A percentile compares a stretch with the other conserved stretches of the same genome.
phyloP scores from a whole-genome alignment of 2,329 filamentous ascomycete species.

The Cyphellophora europaea region DNA sequence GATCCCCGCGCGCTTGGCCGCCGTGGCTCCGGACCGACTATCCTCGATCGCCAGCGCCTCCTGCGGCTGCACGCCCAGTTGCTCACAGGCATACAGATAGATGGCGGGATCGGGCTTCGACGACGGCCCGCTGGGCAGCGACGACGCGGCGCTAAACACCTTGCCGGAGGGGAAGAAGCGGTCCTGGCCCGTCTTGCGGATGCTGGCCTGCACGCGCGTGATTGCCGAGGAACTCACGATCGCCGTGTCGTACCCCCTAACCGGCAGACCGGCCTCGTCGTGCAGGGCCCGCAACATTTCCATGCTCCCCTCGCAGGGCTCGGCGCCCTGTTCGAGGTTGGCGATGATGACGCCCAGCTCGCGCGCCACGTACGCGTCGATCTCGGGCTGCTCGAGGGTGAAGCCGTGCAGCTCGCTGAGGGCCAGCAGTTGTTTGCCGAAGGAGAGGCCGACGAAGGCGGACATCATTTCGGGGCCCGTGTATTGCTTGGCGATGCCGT shows the following conservation, averaged over 20 bases:
- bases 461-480: conserved; percentile 69
- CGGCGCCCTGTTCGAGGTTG: conserved; percentile 62
- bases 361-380: conserved; percentile 64
- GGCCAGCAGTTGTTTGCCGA: conserved; percentile 66
- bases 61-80: conserved; percentile 60
- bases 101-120: conserved; percentile 92
- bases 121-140: conserved; percentile 63
- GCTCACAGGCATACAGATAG: conserved; percentile 69
- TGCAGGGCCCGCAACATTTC: conserved; percentile 58
- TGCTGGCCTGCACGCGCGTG: conserved; percentile 66
- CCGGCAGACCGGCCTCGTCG: conserved; percentile 28
- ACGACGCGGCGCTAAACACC: conserved; percentile 77
- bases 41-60: conserved; percentile 81
- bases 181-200: conserved; percentile 72
- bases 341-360: conserved; percentile 80
- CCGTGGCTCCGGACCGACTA: conserved; percentile 77
- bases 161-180: conserved; percentile 67
- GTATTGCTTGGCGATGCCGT: conserved; percentile 60
- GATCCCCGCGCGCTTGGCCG: conserved; percentile 68
- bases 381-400: conserved; percentile 56
- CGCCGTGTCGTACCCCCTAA: conserved; percentile 57
- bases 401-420: conserved; percentile 73
- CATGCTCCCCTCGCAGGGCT: conserved; percentile 63
- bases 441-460: conserved; percentile 92
- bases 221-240: conserved; percentile 78